Base-by-base conservation (phyloP, 2,329 filamentous ascomycete species). In the Teratosphaeria nubilosa region DNA sequence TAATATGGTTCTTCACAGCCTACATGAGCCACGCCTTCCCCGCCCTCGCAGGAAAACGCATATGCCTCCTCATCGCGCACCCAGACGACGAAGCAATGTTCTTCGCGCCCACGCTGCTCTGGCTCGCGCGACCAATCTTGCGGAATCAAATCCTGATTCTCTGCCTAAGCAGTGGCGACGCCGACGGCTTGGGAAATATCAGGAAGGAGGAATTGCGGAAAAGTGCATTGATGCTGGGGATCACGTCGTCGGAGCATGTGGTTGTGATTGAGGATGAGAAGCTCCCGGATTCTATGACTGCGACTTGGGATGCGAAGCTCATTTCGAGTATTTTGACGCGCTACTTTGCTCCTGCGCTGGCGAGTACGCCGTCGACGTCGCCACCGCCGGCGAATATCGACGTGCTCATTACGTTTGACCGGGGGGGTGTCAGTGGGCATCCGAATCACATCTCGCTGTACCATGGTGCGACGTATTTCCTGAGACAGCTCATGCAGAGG, bases 21-120 rank as follows among this genome's bases (percentile, higher is more conserved):
- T 74, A 75, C 59, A 70, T 78, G 60, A 74, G 69, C 62, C 56
- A 57, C 32, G 72, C 80, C 32, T 82, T 89, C 65, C 88, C 90
- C 3, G 81, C 77, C 51, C 77, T 96, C 62, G 80, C 79, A 66
- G 87, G 90, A 77, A 95, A 95, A 80, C 85, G 89, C 69, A 90
- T 99, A 70, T 88, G 89, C 71, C 82, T 99, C 56, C 80, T 99
- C 57, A 97, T 99, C 69, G 94, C 94, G 24, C 94, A 99, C 76
- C 94, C 94, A 0, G 94, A 99, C 75, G 94, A 99, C 69, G 94
- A 99, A 78, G 94, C 92, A 73, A 99, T 99, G 94, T 99, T 99
- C 80, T 99, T 99, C 75, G 85, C 91, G 62, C 94, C 94, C 0
- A 88, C 90, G 0, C 80, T 97, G 14, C 80, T 95, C 66, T 85